Evolutionary conservation across 495 filamentous ascomycete genomes (phyloP), one percentile per base, ranked within the genome.

Genomic region (Penicillium dipodomyicola): DNA sequence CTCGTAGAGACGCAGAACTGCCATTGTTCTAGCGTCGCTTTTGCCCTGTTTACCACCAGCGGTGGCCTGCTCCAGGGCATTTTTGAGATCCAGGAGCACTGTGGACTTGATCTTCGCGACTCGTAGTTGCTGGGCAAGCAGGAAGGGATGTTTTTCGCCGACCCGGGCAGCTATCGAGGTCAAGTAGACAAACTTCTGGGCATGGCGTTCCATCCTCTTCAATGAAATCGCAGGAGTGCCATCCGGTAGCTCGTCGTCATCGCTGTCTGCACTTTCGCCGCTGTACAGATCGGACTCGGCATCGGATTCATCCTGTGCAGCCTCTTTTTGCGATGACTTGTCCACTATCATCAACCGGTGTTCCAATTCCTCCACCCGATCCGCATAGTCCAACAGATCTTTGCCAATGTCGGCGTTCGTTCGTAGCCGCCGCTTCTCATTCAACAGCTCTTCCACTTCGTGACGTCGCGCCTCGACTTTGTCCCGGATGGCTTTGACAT

Each of bases 1-100:
- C n/a, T 84, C 77, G 72, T 96, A 97, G 51, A 96, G 78, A 5
- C 77, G 80, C 68, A 97, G 69, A 25, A 94, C 75, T 60, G 83
- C 86, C 67, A 92, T 67, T n/a, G 86, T 69, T 50, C 84, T 80
- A 5, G 69, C 70, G 57, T 83, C 79, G 0, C 84, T 84, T 42
- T 68, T 75, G 0, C 71, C 65, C 2, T 84, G 84, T 40, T 68
- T 75, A 0, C 71, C 65, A 3, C 81, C 83, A 0, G 80, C 75
- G 22, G 78, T 84, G 2, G 85, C 83, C 67, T 92, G 88, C 65
- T 89, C 89, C 43, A 95, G 71, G 1, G 91, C 90, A 3, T 84
- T 87, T 53, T 82, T 86, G 27, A 98, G 74, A 70, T 97, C 93
- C 35, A 97, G 73, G 17, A 97, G 69, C 42, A 97, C 76, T 0